These are phyloP conservation scores for Urochloa ruziziensis DNA, from an alignment of 176 grass and related monocot species.

Conservation along the genomic window DNA sequence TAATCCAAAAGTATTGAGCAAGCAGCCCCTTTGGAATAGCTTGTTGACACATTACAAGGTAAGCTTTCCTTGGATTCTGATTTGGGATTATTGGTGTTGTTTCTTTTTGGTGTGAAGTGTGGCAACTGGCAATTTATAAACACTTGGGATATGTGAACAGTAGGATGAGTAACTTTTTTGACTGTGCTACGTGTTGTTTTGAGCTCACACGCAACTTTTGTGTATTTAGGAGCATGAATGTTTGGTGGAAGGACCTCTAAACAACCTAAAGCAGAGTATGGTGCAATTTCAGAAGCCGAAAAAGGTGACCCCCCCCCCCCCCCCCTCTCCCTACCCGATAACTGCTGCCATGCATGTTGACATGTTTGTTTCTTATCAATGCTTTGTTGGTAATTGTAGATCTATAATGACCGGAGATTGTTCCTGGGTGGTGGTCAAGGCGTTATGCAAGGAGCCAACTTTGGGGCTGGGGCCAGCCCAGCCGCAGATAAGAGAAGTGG, in stretches of 20 bases:
- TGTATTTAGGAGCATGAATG: conserved; percentile 91
- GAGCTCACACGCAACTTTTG: not conserved
- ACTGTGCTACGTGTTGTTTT: not conserved
- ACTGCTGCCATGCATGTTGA: not conserved
- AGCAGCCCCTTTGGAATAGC: conserved; percentile 98
- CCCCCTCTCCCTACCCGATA: not conserved
- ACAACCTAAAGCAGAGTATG: conserved; percentile 99
- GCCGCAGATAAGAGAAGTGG: conserved; percentile 68
- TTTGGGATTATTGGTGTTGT: not conserved
- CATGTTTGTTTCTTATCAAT: not conserved
- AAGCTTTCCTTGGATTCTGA: not conserved
- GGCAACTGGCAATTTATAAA: not conserved
- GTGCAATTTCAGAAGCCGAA: conserved; percentile 99
- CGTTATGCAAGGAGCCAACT: conserved; percentile 56
- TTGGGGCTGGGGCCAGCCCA: conserved; percentile 45
- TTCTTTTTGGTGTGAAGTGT: not conserved
- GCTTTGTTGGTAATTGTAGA: conserved; percentile 47
- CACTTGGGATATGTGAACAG: no score
- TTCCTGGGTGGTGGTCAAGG: conserved; percentile 87
- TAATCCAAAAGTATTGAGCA: conserved; percentile 98
- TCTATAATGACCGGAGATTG: conserved; percentile 88
- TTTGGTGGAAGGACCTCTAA: conserved; percentile 96
- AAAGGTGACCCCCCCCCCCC: conserved; percentile 52
- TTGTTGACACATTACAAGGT: conserved; percentile 99
- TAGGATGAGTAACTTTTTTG: not conserved